Percentiles rank a stretch among this genome's conserved stretches.
Conservation (phyloP, 2,329 filamentous ascomycete genomes). For the Stagonosporopsis vannaccii region DNA sequence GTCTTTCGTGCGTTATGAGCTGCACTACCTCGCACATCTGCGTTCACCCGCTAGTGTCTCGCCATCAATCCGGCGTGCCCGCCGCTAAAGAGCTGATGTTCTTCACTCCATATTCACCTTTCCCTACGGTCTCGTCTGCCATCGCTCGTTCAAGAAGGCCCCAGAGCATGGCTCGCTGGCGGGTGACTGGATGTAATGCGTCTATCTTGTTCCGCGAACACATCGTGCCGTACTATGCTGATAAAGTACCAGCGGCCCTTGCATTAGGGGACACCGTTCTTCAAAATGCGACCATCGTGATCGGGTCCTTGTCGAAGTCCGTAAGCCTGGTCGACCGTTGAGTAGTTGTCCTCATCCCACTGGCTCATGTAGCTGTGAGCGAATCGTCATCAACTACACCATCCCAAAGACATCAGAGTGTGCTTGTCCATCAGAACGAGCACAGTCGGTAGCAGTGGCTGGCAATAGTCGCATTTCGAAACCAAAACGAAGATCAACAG, state of each 20-base stretch:
- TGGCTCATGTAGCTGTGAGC: constrained; percentile 68
- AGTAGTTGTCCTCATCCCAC: constrained; percentile 73
- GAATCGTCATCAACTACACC: constrained; percentile 62
- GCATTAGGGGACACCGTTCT: constrained; percentile 77
- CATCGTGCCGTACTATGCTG: constrained; percentile 13
- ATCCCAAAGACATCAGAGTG: constrained; percentile 53
- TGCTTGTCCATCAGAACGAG: constrained; percentile 45
- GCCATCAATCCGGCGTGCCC: background rate
- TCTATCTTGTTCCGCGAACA: background rate
- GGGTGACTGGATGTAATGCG: background rate
- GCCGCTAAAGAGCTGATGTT: background rate
- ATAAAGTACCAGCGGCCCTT: constrained; percentile 66
- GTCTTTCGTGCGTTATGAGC: background rate
- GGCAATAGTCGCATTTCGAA: constrained; percentile 46
- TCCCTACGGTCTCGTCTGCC: too few species aligned
- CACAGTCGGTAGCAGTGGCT: constrained; percentile 31
- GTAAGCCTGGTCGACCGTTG: constrained; percentile 74
- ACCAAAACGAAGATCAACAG: constrained; percentile 39
- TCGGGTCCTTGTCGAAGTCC: constrained; percentile 72
- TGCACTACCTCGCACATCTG: background rate
- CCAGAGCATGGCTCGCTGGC: background rate
- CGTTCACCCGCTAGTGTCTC: background rate
- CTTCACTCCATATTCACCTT: too few species aligned
- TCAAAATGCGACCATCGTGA: constrained; percentile 77
- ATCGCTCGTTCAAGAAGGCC: background rate